Conservation (phyloP, 805 yeast species). For the Candida qinlingensis region DNA sequence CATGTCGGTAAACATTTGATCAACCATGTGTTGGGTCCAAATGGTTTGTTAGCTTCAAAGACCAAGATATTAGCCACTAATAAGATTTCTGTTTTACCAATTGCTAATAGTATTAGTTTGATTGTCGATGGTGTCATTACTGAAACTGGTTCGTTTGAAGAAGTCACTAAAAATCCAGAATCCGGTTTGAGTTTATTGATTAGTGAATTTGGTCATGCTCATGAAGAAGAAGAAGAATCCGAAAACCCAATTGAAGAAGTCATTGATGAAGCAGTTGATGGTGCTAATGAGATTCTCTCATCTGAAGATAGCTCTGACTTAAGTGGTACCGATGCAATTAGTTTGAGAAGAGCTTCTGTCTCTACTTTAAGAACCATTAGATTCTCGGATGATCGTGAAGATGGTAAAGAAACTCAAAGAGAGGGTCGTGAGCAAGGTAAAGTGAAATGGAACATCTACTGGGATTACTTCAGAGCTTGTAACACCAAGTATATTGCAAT, state of each 20-base stretch:
- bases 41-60: slow-evolving; percentile 70
- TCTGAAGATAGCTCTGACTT: slow-evolving; percentile 25
- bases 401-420: slow-evolving; percentile 27
- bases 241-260: slow-evolving; percentile 7
- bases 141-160: slow-evolving; percentile 60
- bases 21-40: slow-evolving; percentile 74
- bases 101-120: slow-evolving; percentile 67
- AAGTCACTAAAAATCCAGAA: slow-evolving; percentile 39
- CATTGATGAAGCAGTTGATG: slow-evolving; percentile 11
- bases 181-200: slow-evolving; percentile 52
- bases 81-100: slow-evolving; percentile 72
- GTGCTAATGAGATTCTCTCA: slow-evolving; percentile 15
- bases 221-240: slow-evolving; percentile 11
- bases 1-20: slow-evolving; percentile 89
- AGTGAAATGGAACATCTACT: slow-evolving; percentile 83
- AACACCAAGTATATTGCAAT: slow-evolving; percentile 58
- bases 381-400: slow-evolving; percentile 30
- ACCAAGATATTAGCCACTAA: slow-evolving; percentile 82
- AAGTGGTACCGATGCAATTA: slow-evolving; percentile 28
- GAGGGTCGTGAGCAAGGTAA: slow-evolving; percentile 92
- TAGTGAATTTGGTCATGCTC: slow-evolving; percentile 49
- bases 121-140: slow-evolving; percentile 61
- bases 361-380: slow-evolving; percentile 35
- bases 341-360: slow-evolving; percentile 63
- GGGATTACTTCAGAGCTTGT: slow-evolving; percentile 83